Evolutionary conservation across 306 rosid species (phyloP).

Genomic region (Biancaea sappan): DNA sequence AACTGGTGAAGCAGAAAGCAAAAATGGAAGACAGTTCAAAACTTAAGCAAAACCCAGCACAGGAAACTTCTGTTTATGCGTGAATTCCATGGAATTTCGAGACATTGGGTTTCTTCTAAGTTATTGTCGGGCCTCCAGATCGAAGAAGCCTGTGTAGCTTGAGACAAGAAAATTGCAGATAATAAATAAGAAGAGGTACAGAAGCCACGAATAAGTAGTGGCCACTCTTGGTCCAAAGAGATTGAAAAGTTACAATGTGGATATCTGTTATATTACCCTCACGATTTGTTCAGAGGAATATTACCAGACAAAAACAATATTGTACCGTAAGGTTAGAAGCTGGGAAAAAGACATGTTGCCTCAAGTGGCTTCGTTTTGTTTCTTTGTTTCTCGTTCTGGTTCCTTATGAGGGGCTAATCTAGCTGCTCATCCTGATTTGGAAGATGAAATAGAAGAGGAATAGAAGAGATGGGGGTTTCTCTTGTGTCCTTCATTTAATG

Average conservation of each 20-base stretch:
- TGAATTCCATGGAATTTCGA: conserved; percentile 32
- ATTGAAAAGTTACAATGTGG: conserved; percentile 39
- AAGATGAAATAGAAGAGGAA: background rate
- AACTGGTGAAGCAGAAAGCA: conserved; percentile 35
- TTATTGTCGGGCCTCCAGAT: conserved; percentile 28
- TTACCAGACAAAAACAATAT: too few species aligned
- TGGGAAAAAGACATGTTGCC: conserved; percentile 26
- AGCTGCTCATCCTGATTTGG: background rate
- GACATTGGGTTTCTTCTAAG: conserved; percentile 38
- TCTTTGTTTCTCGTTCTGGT: background rate
- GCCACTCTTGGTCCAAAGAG: conserved; percentile 48
- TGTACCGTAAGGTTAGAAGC: too few species aligned
- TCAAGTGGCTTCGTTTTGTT: conserved; percentile 22
- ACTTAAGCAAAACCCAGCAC: conserved; percentile 25
- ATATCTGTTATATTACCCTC: conserved; percentile 33
- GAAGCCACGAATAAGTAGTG: conserved; percentile 61
- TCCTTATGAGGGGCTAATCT: conserved; percentile 26
- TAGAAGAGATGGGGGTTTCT: background rate
- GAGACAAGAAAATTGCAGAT: background rate
- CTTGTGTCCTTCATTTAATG: conserved; percentile 1
- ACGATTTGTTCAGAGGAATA: conserved; percentile 36
- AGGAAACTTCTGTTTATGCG: conserved; percentile 27
- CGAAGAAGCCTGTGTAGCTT: conserved; percentile 16
- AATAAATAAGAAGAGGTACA: conserved; percentile 44
- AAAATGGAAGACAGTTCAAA: conserved; percentile 17